A percentile compares a stretch with the other conserved stretches of the same genome.
phyloP scores from a whole-genome alignment of 208 protist species.

The Leishmania braziliensis region DNA sequence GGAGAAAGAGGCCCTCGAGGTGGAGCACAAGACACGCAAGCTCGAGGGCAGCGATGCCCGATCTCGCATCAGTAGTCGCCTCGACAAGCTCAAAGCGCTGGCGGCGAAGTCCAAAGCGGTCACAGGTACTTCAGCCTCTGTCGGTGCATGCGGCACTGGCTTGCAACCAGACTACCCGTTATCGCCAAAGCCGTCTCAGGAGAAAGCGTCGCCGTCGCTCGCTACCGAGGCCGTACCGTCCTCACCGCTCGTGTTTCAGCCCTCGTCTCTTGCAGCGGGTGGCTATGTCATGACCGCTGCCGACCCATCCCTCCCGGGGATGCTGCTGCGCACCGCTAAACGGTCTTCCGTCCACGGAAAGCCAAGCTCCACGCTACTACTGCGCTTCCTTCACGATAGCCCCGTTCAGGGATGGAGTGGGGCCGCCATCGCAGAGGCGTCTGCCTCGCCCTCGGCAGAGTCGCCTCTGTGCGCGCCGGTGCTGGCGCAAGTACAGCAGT shows the following conservation, averaged over 20 bases:
- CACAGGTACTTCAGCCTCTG: neutral
- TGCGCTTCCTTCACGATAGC: constrained; percentile 45
- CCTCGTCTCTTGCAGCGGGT: constrained; percentile 60
- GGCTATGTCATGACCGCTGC: constrained; percentile 62
- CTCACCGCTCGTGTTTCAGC: constrained; percentile 68
- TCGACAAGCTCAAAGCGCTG: constrained; percentile 59
- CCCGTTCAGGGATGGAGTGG: constrained; percentile 6
- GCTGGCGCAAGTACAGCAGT: constrained; percentile 38
- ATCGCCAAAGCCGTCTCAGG: neutral
- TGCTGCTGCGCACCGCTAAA: constrained; percentile 1
- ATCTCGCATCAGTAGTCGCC: constrained; percentile 55
- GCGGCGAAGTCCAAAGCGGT: constrained; percentile 14
- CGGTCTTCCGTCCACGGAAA: constrained; percentile 40
- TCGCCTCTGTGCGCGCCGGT: constrained; percentile 25
- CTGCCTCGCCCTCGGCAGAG: constrained; percentile 17
- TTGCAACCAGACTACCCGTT: neutral
- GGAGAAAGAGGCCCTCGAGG: constrained; percentile 64
- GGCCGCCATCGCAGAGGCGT: constrained; percentile 12
- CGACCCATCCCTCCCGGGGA: neutral
- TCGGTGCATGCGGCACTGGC: too few relatives aligned
- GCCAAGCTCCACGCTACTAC: constrained; percentile 80
- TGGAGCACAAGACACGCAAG: constrained; percentile 55
- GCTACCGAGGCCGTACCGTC: neutral
- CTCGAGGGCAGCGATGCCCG: constrained; percentile 64
- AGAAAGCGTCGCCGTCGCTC: neutral